Evolutionary conservation across 2,329 filamentous ascomycete genomes (phyloP), one percentile per base, ranked within the genome.

Genomic region (Pseudogymnoascus sp.): DNA sequence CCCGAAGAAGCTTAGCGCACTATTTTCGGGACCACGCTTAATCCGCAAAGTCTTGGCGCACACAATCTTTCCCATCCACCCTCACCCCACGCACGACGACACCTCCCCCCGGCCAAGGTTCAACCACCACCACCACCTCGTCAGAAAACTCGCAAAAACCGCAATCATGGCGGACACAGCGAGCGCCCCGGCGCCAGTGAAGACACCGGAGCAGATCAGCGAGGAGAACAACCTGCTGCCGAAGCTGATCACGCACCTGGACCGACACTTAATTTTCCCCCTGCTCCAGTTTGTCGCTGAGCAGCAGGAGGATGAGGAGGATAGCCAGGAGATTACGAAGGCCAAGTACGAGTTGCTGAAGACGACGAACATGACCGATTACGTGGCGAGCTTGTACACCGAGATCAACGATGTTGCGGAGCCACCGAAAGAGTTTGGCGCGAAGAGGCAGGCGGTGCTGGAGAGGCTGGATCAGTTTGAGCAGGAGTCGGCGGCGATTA

Each of bases 331-430:
- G 74, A 87, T 96, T 70, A 87, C 88, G 66, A 85, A 89, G 73
- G 86, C 92, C 70, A 96, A 96, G 77, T 96, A 93, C 76, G 88
- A 93, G 78, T 86, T 99, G 63, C 85, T 99, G 69, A 93, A 96
- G 80, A 87, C 92, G 75, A 97, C 94, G 72, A 97, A 97, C 82
- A 99, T 99, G 94, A 94, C 89, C 71, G 94, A 99, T 77, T 99
- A 96, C 75, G 90, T 97, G 61, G 92, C 92, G 72, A 89, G 88
- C 71, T 80, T 99, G 68, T 91, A 96, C 81, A 89, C 89, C 74
- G 89, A 97, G 72, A 85, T 99, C 68, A 86, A 97, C 79, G 83
- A 87, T 69, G 84, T 91, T 66, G 82, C 88, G 64, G 83, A 90
- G 65, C 79, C 89, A 61, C 92, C 94, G 59, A 83, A 88, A 66